A percentile compares a stretch with the other conserved stretches of the same genome.
Conservation (phyloP, 257 asterid species). For the Capsicum pubescens region DNA sequence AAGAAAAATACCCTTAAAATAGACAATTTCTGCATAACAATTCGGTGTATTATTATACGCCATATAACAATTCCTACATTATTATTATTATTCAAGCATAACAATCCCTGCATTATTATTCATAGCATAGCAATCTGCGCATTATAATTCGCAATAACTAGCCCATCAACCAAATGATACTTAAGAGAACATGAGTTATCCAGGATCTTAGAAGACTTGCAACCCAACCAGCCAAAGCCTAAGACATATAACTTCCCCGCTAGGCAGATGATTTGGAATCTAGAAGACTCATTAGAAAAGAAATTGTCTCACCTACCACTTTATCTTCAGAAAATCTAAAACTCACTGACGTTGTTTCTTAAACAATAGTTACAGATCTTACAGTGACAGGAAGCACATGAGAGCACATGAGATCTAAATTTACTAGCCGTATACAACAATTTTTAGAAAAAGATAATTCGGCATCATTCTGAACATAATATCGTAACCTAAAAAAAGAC, state of each 20-base stretch:
- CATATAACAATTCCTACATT: constrained; percentile 3
- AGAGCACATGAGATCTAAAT: background rate
- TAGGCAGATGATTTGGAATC: constrained; percentile 15
- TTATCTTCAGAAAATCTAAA: constrained; percentile 11
- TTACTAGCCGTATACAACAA: background rate
- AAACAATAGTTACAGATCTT: background rate
- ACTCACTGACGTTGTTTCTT: background rate
- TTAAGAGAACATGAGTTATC: background rate
- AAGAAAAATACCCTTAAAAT: constrained; percentile 10
- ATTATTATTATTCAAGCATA: background rate
- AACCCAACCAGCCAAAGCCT: constrained; percentile 20
- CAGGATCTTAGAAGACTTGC: background rate
- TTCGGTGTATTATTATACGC: background rate
- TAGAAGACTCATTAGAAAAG: background rate
- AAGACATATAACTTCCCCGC: background rate
- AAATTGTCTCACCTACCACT: background rate
- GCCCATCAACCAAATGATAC: background rate
- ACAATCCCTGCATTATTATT: background rate
- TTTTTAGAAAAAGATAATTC: background rate
- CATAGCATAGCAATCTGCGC: background rate
- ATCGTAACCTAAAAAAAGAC: background rate
- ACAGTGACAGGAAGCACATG: background rate
- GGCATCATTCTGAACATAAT: constrained; percentile 4
- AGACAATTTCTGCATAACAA: background rate
- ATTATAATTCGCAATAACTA: background rate